Evolutionary conservation across 2,329 filamentous ascomycete genomes (phyloP), one percentile per base, ranked within the genome.

Genomic region (Fusarium liriodendri): DNA sequence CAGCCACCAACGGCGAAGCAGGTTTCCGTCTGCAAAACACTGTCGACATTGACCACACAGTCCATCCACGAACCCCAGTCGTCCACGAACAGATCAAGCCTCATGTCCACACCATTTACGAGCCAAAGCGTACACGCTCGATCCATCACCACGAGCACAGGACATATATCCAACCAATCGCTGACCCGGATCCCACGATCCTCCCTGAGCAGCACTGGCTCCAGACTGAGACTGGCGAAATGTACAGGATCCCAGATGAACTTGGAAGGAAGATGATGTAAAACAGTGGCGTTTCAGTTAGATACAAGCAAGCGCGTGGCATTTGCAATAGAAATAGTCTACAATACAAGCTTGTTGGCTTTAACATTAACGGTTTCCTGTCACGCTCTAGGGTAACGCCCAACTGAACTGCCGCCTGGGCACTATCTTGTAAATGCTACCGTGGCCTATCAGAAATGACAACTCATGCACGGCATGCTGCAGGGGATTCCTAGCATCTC

Each of bases 201-300:
- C 61, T 76, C n/a, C 76, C 76, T 22, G 68, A 67, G 18, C 66
- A 74, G 37, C 76, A 77, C 35, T 77, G 76, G 71, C 62, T 76
- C 13, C 65, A 72, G 22, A 67, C 77, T 13, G 58, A 69, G 38
- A 79, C 76, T 25, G 79, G 78, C 18, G 75, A 80, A 61, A 68
- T 77, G n/a, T 78, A 79, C 57, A 77, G 73, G 45, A 77, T 80
- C 8, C 73, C 73, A 10, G 66, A 70, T 27, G 75, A 70, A 20
- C 13, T 77, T 27, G 75, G 75, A 18, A 65, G 52, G 50, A 57
- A 67, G 8, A n/a, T 76, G 38, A 69, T 54, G 70, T 73, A 27
- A 64, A 4, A 33, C 20, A 5, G n/a, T 35, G 27, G 52, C 18
- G 18, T 20, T 61, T 61, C 27, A 25, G 38, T 38, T 38, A 45